Evolutionary conservation across 2,329 filamentous ascomycete species (phyloP), one percentile per base, ranked within the genome.

Genomic region (Cladorrhinum sp.): DNA sequence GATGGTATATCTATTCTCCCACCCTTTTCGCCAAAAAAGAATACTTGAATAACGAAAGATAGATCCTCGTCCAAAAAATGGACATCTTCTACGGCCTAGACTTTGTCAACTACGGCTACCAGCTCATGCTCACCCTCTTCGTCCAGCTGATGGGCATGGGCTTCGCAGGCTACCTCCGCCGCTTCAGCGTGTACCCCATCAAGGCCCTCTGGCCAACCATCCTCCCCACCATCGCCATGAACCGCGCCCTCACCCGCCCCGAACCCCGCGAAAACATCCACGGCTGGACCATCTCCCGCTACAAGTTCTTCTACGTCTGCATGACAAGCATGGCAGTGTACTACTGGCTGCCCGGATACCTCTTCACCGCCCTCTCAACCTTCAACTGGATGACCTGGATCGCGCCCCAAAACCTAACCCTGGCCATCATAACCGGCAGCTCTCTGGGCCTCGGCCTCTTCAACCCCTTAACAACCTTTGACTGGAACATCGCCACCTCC

Each of bases 331-430:
- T 80, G 70, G 73, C 78, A 52, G 50, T 80, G 21, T 82, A 78
- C 69, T 81, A 79, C 67, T 81, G 78, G 78, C 69, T 82, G 10
- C 79, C 79, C 0, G 74, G 74, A n/a, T 79, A 74, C 51, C 68
- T 81, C 2, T 81, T 80, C 66, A 73, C 70, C 0, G 77, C 75
- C 1, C 68, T 81, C 2, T 72, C 72, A 16, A 72, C 74, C 1
- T 81, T 82, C 68, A 77, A 77, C 67, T 82, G 79, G 78, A 80
- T 80, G 72, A 77, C 77, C 0, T 81, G 79, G 79, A 80, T 81
- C n/a, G 69, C 77, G 0, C 79, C 79, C 0, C 65, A 75, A 30
- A 80, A 79, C 56, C 63, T 77, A 49, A 76, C 74, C 6, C 69
- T 80, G 1, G 73, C 78, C 12, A 74, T 76, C 6, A 67, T 82